Conservation (phyloP, 257 asterid genomes). For the Ballota nigra region DNA sequence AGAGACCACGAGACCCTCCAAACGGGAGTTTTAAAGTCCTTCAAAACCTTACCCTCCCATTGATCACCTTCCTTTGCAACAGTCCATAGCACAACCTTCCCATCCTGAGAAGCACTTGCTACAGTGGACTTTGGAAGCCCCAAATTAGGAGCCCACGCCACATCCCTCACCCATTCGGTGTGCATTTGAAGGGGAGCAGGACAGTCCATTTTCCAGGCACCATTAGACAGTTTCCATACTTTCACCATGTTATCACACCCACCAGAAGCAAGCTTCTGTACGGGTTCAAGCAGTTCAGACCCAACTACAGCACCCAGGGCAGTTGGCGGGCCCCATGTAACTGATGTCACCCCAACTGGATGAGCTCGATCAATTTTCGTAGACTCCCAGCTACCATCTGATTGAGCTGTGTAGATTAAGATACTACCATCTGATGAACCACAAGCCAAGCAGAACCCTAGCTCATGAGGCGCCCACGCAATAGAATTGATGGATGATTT, state of each 20-base stretch:
- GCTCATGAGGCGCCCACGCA: conserved; percentile 85
- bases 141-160: conserved; percentile 88
- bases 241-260: conserved; percentile 81
- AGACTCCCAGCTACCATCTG: conserved; percentile 76
- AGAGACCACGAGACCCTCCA: conserved; percentile 95
- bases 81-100: conserved; percentile 82
- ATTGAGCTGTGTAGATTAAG: conserved; percentile 52
- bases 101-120: conserved; percentile 91
- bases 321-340: conserved; percentile 82
- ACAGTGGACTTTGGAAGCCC: conserved; percentile 89
- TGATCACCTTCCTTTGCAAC: conserved; percentile 71
- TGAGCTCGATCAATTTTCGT: conserved; percentile 79
- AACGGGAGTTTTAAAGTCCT: conserved; percentile 68
- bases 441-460: conserved; percentile 78
- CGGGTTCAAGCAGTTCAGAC: conserved; percentile 47
- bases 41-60: conserved; percentile 77
- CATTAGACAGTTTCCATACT: conserved; percentile 69
- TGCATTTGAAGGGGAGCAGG: conserved; percentile 78
- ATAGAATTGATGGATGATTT: conserved; percentile 75
- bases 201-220: conserved; percentile 85
- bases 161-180: conserved; percentile 83
- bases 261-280: conserved; percentile 84
- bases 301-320: conserved; percentile 78
- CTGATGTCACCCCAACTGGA: conserved; percentile 84
- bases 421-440: conserved; percentile 85